Conservation (phyloP, 805 yeast genomes). For the Wickerhamomyces strasburgensis region DNA sequence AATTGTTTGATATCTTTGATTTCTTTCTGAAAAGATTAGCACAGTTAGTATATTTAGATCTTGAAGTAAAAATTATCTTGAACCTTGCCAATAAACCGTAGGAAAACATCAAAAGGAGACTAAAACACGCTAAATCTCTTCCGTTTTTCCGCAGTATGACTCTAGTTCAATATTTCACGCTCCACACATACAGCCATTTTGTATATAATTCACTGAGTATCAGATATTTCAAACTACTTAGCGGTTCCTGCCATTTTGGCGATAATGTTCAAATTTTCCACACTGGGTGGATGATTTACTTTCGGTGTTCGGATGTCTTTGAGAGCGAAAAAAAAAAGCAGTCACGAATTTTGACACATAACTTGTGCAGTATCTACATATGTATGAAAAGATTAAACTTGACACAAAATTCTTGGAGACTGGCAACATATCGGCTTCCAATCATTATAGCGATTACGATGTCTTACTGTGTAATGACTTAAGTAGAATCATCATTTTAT, state of each 20-base stretch:
- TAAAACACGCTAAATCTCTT: not conserved
- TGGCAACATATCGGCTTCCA: too few relatives aligned
- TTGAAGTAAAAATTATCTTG: not conserved
- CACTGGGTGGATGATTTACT: not conserved
- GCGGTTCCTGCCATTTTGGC: not conserved
- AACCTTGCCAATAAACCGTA: too few relatives aligned
- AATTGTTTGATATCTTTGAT: conserved; percentile 96
- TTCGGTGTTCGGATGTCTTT: conserved; percentile 11
- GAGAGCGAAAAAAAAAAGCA: conserved; percentile 2
- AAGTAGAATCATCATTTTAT: conserved; percentile 1
- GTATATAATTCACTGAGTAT: not conserved
- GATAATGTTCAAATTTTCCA: conserved; percentile 13
- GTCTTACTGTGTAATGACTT: too few relatives aligned
- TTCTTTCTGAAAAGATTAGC: conserved; percentile 45
- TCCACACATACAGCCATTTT: conserved; percentile 21
- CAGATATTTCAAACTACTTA: not conserved
- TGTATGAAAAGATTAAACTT: conserved; percentile 4
- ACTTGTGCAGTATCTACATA: not conserved
- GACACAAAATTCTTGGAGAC: too few relatives aligned
- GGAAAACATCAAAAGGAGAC: not conserved
- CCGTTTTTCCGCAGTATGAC: not conserved
- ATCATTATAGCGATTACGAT: too few relatives aligned
- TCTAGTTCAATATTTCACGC: not conserved
- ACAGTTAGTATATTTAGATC: conserved; percentile 9
- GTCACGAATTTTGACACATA: conserved; percentile 7